phyloP scores from a whole-genome alignment of 2,329 filamentous ascomycete species.

The Passalora sequoiae region DNA sequence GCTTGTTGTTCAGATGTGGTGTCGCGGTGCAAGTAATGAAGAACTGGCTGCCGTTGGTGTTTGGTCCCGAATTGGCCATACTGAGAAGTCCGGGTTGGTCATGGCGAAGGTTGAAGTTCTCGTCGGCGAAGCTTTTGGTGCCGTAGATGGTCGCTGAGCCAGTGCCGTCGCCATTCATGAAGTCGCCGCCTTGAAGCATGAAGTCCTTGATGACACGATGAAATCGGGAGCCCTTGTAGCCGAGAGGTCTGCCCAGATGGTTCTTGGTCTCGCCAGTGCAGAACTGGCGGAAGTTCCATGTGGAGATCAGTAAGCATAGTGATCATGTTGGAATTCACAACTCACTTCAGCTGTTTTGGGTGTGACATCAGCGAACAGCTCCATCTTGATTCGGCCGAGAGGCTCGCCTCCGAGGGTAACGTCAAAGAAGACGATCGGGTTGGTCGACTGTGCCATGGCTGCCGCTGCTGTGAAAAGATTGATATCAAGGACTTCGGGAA shows the following conservation, averaged over 20 bases:
- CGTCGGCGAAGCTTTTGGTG: conserved; percentile 76
- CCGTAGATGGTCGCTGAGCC: conserved; percentile 85
- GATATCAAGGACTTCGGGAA: too few species aligned
- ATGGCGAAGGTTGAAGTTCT: conserved; percentile 80
- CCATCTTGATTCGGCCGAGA: conserved; percentile 80
- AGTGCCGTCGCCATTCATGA: conserved; percentile 74
- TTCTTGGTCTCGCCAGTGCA: conserved; percentile 91
- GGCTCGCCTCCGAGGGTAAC: conserved; percentile 78
- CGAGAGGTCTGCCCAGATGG: conserved; percentile 69
- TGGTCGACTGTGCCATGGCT: conserved; percentile 20
- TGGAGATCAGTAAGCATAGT: neutral
- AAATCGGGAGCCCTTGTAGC: conserved; percentile 92
- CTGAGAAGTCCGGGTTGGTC: conserved; percentile 74
- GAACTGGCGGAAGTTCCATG: conserved; percentile 82
- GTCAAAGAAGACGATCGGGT: conserved; percentile 66
- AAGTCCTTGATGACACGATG: conserved; percentile 93
- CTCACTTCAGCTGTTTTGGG: conserved; percentile 66
- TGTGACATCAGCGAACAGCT: conserved; percentile 79
- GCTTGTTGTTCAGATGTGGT: conserved; percentile 84
- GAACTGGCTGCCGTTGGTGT: conserved; percentile 94
- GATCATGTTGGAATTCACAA: neutral
- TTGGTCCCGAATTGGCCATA: conserved; percentile 91
- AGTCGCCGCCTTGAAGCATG: conserved; percentile 67
- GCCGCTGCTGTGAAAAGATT: neutral
- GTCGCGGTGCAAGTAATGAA: conserved; percentile 90